A percentile compares a stretch with the other conserved stretches of the same genome.
These are phyloP conservation scores for Cladosporium sp. DNA, from an alignment of 2,329 filamentous ascomycete species.

Conservation along the genomic window DNA sequence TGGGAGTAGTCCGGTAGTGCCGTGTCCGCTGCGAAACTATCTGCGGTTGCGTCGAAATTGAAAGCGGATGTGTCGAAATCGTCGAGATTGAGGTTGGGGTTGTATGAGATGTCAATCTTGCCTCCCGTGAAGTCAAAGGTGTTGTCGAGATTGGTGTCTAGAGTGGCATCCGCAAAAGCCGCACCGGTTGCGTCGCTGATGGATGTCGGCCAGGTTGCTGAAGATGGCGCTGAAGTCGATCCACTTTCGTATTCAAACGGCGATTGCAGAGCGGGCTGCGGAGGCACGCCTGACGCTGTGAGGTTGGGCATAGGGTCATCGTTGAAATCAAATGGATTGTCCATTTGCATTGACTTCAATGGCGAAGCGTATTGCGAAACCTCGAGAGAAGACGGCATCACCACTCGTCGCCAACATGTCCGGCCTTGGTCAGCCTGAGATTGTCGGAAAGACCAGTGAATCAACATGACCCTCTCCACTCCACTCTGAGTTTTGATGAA, in stretches of 20 bases:
- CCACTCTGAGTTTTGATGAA: constrained; percentile 27
- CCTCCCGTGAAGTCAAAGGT: constrained; percentile 35
- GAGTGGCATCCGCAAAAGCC: background rate
- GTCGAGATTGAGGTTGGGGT: constrained; percentile 20
- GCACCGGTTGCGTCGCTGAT: constrained; percentile 8
- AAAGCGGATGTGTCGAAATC: constrained; percentile 26
- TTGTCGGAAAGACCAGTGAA: constrained; percentile 26
- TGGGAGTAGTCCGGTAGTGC: constrained; percentile 19
- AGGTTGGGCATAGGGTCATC: constrained; percentile 10
- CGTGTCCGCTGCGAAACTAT: constrained; percentile 20
- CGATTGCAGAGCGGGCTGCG: constrained; percentile 21
- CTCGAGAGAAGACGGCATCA: constrained; percentile 7
- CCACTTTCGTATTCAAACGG: constrained; percentile 28
- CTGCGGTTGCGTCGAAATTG: constrained; percentile 20
- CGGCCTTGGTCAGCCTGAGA: constrained; percentile 18
- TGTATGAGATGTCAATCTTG: constrained; percentile 36
- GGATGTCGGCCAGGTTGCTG: constrained; percentile 20
- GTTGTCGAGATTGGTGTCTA: constrained; percentile 21
- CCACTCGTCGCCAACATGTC: constrained; percentile 24
- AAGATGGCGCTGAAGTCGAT: constrained; percentile 20
- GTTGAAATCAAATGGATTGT: constrained; percentile 21
- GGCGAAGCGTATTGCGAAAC: background rate
- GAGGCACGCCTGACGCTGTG: constrained; percentile 6
- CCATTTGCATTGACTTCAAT: constrained; percentile 1
- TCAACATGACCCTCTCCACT: constrained; percentile 23